Evolutionary conservation across 176 grass and related monocot genomes (phyloP).

Genomic region (Neostapfia colusana): DNA sequence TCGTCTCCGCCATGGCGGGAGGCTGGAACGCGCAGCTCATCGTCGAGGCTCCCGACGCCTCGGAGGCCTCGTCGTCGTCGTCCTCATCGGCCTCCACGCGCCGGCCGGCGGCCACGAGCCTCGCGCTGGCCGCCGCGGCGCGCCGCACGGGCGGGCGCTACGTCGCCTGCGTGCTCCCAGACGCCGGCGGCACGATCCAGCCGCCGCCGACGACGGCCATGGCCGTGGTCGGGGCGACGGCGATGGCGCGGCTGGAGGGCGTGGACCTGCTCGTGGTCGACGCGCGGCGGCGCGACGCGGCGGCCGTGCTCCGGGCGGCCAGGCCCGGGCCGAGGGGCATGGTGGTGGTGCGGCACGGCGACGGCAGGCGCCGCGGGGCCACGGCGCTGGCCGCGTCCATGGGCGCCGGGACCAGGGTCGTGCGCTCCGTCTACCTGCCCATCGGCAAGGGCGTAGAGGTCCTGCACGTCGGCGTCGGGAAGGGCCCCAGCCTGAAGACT

Average conservation of each 20-base stretch:
- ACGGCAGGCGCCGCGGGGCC: conserved; percentile 5
- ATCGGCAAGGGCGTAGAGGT: conserved; percentile 75
- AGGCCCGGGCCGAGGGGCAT: conserved; percentile 61
- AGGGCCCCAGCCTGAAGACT: conserved; percentile 53
- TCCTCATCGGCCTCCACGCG: neutral
- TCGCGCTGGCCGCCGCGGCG: conserved; percentile 45
- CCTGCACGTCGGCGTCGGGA: conserved; percentile 75
- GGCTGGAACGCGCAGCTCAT: conserved; percentile 75
- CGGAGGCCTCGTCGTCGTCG: neutral
- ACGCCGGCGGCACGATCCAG: neutral
- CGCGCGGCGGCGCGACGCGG: conserved; percentile 45
- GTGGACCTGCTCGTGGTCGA: conserved; percentile 74
- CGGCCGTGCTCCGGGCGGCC: conserved; percentile 45
- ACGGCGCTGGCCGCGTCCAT: conserved; percentile 24
- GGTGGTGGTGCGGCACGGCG: conserved; percentile 64
- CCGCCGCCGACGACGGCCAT: neutral
- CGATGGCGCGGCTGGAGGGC: conserved; percentile 54
- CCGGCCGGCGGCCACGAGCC: conserved; percentile 23
- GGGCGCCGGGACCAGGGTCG: conserved; percentile 49
- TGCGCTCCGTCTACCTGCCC: conserved; percentile 65
- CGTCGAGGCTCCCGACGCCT: conserved; percentile 43
- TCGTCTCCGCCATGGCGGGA: conserved; percentile 67
- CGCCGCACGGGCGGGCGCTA: conserved; percentile 36
- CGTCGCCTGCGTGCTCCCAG: neutral
- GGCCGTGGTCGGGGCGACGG: conserved; percentile 37